A percentile compares a stretch with the other conserved stretches of the same genome.
These are phyloP conservation scores for Colletotrichum sp. DNA, from an alignment of 2,329 filamentous ascomycete species.

Conservation along the genomic window DNA sequence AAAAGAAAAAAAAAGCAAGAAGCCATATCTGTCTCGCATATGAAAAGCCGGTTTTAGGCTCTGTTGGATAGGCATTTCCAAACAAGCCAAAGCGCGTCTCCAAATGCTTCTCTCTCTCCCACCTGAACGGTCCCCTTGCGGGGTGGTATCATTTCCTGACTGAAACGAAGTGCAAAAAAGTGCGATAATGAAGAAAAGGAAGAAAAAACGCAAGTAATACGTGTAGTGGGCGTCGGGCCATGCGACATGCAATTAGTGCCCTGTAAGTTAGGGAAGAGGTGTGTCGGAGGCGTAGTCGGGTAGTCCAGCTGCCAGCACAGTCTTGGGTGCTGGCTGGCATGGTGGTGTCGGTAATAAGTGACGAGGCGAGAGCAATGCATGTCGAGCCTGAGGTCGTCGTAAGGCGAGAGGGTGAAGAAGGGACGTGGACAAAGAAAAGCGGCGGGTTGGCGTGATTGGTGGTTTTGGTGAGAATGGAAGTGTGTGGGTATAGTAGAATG, in stretches of 20 bases:
- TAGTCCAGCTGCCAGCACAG: not conserved
- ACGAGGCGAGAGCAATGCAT: not conserved
- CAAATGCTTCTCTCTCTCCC: not conserved
- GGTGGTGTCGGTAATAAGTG: not conserved
- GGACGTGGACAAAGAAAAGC: slow-evolving; percentile 20
- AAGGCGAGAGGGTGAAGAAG: not conserved
- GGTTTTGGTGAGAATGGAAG: not conserved
- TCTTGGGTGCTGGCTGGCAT: not conserved
- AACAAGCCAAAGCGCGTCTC: not conserved
- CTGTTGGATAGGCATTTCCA: not conserved
- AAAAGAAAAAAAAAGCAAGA: not conserved
- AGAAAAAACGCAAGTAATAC: not conserved
- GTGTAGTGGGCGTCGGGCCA: slow-evolving; percentile 2
- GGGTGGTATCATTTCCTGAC: slow-evolving; percentile 26
- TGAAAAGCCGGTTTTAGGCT: not conserved
- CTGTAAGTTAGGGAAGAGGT: not conserved
- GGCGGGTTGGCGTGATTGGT: not conserved
- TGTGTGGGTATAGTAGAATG: slow-evolving; percentile 15
- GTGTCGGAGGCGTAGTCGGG: not conserved
- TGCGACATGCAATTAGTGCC: slow-evolving; percentile 15
- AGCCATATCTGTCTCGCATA: not conserved
- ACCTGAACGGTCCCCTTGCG: slow-evolving; percentile 6
- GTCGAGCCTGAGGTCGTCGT: not conserved
- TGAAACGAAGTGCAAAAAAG: slow-evolving; percentile 17
- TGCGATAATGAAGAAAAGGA: not conserved